Evolutionary conservation across 2,329 filamentous ascomycete species (phyloP).

Genomic region (Talaromyces amestolkiae): DNA sequence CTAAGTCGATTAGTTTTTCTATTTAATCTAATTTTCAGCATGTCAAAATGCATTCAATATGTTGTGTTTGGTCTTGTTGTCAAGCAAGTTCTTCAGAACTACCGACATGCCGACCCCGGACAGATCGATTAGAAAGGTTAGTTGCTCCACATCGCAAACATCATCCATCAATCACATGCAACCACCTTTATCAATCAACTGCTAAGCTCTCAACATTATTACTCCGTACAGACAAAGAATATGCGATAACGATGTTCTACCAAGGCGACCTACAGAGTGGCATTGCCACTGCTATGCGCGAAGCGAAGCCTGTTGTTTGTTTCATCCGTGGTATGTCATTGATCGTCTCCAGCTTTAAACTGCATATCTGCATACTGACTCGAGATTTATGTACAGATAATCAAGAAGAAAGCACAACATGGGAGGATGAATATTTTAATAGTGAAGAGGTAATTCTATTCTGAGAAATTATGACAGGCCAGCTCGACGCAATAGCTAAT

Average conservation of each 20-base stretch:
- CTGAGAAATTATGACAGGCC: constrained; percentile 4
- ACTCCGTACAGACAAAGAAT: neutral
- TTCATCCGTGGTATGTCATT: constrained; percentile 69
- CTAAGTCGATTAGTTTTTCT: too few species aligned
- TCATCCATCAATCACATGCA: constrained; percentile 1
- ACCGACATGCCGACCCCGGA: neutral
- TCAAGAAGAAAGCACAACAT: constrained; percentile 64
- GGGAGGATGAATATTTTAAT: constrained; percentile 66
- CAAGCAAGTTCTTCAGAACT: neutral
- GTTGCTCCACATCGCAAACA: neutral
- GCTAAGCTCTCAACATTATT: neutral
- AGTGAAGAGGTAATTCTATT: constrained; percentile 42
- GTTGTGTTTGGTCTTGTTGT: neutral
- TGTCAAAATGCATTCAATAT: too few species aligned
- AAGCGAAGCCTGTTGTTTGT: constrained; percentile 76
- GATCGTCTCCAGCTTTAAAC: constrained; percentile 17
- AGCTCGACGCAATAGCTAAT: constrained; percentile 16
- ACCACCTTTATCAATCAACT: neutral
- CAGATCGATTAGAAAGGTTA: too few species aligned
- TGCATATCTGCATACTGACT: constrained; percentile 15
- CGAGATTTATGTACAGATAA: constrained; percentile 55
- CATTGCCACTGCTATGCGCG: constrained; percentile 70
- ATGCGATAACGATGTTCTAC: constrained; percentile 67
- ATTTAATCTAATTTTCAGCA: too few species aligned
- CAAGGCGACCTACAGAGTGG: constrained; percentile 75